Evolutionary conservation across 768 basidiomycete genomes (phyloP).

Genomic region (Mrakia gelida): DNA sequence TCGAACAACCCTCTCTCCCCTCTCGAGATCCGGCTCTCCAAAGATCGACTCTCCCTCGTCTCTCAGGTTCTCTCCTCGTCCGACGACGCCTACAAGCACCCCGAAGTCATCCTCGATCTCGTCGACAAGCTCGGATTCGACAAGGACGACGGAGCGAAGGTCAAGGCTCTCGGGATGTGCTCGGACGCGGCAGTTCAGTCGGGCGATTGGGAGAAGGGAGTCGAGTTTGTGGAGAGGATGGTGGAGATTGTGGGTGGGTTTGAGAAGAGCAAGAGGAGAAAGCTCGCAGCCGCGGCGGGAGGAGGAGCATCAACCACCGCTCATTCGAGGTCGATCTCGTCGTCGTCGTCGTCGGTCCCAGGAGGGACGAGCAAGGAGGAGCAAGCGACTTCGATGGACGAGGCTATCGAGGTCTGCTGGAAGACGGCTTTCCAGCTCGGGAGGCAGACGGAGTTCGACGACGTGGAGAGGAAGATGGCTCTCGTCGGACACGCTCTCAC

Average conservation of each 20-base stretch:
- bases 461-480: slow-evolving; percentile 52
- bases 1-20: slow-evolving; percentile 72
- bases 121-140: slow-evolving; percentile 79
- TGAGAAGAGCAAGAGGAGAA: slow-evolving; percentile 24
- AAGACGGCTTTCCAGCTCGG: slow-evolving; percentile 83
- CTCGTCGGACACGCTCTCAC: slow-evolving; percentile 77
- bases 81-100: slow-evolving; percentile 81
- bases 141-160: slow-evolving; percentile 64
- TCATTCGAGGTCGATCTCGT: neutral
- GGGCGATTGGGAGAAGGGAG: slow-evolving; percentile 72
- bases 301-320: neutral
- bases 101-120: slow-evolving; percentile 85
- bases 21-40: slow-evolving; percentile 86
- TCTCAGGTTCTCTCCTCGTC: slow-evolving; percentile 79
- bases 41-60: slow-evolving; percentile 81
- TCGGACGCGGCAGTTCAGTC: slow-evolving; percentile 77
- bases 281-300: slow-evolving; percentile 23
- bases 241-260: slow-evolving; percentile 48
- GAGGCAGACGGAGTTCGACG: slow-evolving; percentile 68
- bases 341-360: neutral
- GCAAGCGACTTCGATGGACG: slow-evolving; percentile 22
- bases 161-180: slow-evolving; percentile 83
- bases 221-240: slow-evolving; percentile 68
- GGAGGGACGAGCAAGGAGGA: neutral
- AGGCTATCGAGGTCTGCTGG: slow-evolving; percentile 82